phyloP scores from a whole-genome alignment of 2,329 filamentous ascomycete genomes.

The Macrophomina tecta region DNA sequence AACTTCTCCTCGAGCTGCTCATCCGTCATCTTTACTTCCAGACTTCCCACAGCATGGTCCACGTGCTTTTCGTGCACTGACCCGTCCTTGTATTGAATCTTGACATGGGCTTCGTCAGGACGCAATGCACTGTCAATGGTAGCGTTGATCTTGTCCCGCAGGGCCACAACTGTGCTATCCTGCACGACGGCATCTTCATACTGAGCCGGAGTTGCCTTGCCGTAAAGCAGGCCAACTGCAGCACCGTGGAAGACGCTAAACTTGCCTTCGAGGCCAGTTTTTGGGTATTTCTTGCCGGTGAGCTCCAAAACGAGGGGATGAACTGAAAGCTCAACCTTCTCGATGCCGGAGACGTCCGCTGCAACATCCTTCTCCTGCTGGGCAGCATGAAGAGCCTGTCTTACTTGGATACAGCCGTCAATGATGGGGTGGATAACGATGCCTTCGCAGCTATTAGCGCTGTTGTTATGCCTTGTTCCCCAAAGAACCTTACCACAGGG shows the following conservation, averaged over 20 bases:
- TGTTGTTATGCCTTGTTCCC: not conserved
- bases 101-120: constrained; percentile 52
- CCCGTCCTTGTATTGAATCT: constrained; percentile 46
- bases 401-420: constrained; percentile 57
- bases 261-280: constrained; percentile 59
- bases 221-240: constrained; percentile 58
- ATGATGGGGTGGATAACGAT: constrained; percentile 64
- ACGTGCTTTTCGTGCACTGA: constrained; percentile 50
- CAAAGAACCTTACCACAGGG: constrained; percentile 50
- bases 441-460: constrained; percentile 32
- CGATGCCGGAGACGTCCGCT: constrained; percentile 48
- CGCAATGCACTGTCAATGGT: constrained; percentile 48
- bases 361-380: constrained; percentile 31
- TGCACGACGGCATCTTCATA: constrained; percentile 57
- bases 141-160: constrained; percentile 56
- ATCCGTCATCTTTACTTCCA: constrained; percentile 56
- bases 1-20: constrained; percentile 57
- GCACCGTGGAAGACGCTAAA: constrained; percentile 63
- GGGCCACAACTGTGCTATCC: constrained; percentile 46
- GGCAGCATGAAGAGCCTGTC: constrained; percentile 37
- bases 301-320: constrained; percentile 61
- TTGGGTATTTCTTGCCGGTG: constrained; percentile 57
- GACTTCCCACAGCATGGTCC: constrained; percentile 57
- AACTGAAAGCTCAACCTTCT: constrained; percentile 51
- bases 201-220: constrained; percentile 58